Evolutionary conservation across 169 alveolate genomes (phyloP).

Genomic region (Neospora caninum): DNA sequence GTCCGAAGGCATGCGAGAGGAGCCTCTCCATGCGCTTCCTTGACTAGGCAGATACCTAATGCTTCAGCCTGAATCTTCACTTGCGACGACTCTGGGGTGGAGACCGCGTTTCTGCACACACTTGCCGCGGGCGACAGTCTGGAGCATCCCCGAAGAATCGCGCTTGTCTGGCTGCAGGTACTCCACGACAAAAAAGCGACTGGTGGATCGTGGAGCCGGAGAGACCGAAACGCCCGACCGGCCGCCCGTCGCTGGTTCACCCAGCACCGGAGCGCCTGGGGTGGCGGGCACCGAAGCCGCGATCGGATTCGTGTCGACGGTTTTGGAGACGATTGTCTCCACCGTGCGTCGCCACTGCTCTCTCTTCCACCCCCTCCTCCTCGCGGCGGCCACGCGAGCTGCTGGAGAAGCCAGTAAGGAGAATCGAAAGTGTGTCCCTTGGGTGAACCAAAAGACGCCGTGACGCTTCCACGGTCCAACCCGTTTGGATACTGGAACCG

Average conservation of each 20-base stretch:
- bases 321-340: neutral
- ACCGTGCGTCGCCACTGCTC: neutral
- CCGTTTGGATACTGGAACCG: no score
- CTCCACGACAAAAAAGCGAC: neutral
- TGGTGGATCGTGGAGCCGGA: neutral
- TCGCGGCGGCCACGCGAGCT: conserved; percentile 14
- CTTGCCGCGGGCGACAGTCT: no score
- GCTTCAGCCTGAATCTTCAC: no score
- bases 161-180: neutral
- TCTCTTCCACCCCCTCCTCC: conserved; percentile 10
- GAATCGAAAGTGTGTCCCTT: no score
- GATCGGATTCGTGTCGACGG: neutral
- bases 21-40: no score
- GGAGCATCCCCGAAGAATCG: no score
- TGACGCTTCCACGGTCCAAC: no score
- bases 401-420: conserved; percentile 22
- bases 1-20: no score
- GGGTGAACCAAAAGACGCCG: no score
- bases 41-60: no score
- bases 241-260: neutral
- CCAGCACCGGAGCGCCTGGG: neutral
- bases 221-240: neutral
- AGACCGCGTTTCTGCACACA: no score
- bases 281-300: conserved; percentile 5
- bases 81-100: no score